Conservation (phyloP, 352 stramenopile genomes). For the Phytophthora fragariae region DNA sequence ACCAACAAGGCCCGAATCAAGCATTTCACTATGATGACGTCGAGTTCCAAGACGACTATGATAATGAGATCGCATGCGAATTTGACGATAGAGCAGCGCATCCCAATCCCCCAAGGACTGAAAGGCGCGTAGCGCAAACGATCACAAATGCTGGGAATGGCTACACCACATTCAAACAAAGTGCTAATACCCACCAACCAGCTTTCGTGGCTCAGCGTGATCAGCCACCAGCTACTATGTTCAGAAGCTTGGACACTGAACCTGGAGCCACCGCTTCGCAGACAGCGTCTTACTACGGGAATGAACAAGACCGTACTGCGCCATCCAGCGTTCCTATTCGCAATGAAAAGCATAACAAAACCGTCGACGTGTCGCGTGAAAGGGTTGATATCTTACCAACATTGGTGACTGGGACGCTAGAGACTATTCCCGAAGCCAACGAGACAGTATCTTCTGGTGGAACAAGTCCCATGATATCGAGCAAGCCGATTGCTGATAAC, state of each 20-base stretch:
- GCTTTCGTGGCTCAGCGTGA: background rate
- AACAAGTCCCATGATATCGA: background rate
- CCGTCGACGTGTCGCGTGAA: background rate
- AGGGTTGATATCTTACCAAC: constrained; percentile 2
- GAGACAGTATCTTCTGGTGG: constrained; percentile 17
- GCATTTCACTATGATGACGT: constrained; percentile 15
- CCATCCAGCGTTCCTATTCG: background rate
- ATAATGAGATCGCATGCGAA: constrained; percentile 10
- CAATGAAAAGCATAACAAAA: background rate
- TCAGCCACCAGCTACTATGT: background rate
- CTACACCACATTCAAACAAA: constrained; percentile 6
- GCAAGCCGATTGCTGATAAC: background rate
- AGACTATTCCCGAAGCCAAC: constrained; percentile 32
- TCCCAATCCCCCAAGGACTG: background rate
- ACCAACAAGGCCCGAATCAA: constrained; percentile 3
- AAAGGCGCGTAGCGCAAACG: background rate
- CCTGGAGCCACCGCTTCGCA: background rate
- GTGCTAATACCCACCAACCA: background rate
- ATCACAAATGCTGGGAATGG: constrained; percentile 12
- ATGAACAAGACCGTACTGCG: background rate
- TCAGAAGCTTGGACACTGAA: background rate
- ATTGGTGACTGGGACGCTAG: constrained; percentile 19
- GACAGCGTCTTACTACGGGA: background rate
- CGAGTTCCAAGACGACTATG: constrained; percentile 14
- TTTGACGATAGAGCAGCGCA: background rate